Evolutionary conservation across 2,329 filamentous ascomycete genomes (phyloP).

Genomic region (Cladosporium austrohemisphaericum): DNA sequence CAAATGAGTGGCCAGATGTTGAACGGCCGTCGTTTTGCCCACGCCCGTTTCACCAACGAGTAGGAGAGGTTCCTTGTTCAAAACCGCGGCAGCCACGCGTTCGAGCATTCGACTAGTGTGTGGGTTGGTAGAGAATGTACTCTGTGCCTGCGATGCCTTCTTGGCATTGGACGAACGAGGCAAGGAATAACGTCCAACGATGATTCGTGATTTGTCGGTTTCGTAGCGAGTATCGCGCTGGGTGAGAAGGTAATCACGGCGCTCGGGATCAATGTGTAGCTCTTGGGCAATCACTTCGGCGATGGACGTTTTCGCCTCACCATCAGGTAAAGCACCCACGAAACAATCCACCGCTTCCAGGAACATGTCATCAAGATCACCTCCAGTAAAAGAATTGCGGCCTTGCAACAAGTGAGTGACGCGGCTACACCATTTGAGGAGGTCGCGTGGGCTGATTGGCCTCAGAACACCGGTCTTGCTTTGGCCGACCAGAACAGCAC

Average conservation of each 20-base stretch:
- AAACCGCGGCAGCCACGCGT: conserved; percentile 78
- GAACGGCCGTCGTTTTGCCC: conserved; percentile 93
- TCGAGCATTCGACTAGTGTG: conserved; percentile 83
- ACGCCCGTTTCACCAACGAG: conserved; percentile 99
- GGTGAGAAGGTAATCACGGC: conserved; percentile 71
- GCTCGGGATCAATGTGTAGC: conserved; percentile 79
- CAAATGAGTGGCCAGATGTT: conserved; percentile 80
- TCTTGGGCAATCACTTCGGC: conserved; percentile 74
- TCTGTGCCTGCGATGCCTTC: conserved; percentile 31
- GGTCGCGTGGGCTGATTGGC: conserved; percentile 67
- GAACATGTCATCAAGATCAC: conserved; percentile 81
- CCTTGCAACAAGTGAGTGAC: conserved; percentile 62
- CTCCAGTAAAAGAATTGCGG: conserved; percentile 60
- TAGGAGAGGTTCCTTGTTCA: conserved; percentile 80
- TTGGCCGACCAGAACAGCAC: conserved; percentile 44
- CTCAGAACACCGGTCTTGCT: conserved; percentile 56
- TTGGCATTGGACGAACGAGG: conserved; percentile 12
- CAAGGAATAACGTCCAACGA: conserved; percentile 31
- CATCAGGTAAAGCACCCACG: conserved; percentile 70
- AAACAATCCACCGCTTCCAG: conserved; percentile 93
- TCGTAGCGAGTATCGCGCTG: conserved; percentile 69
- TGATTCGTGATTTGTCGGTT: conserved; percentile 33
- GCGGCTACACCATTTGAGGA: conserved; percentile 87
- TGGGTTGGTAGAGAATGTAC: conserved; percentile 81
- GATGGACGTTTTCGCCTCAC: conserved; percentile 56